Base-by-base conservation (phyloP, 2,329 filamentous ascomycete genomes). In the Botrytis fragariae region DNA sequence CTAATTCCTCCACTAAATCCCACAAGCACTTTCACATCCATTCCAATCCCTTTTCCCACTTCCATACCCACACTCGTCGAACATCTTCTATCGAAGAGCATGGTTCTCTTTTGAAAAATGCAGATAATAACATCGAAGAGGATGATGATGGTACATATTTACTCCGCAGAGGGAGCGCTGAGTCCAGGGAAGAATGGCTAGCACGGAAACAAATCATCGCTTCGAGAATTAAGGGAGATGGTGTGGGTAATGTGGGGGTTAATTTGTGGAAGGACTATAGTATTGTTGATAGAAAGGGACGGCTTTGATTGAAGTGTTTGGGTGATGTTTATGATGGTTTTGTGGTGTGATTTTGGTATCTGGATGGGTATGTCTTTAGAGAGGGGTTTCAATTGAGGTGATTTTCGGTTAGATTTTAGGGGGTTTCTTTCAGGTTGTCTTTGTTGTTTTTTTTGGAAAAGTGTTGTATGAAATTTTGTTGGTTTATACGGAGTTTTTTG, bases 121-220 rank as follows among this genome's bases (percentile, higher is more conserved):
- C n/a, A 25, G 45, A 29, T 32, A 25, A 4, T 8, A 6, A 67
- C 51, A 16, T 16, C 1, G 35, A 54, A 10, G 44, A 42, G 25
- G 32, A 37, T 6, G 62, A 51, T 22, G 71, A 72, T 18, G 71
- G 71, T 42, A 72, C 71, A 25, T 68, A 72, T 60, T 22, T 72
- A 18, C 32, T 72, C 0, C 71, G 71, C 14, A 59, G 71, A 42
- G 63, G 62, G 25, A 59, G 48, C 39, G 5, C 57, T 44, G 61
- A 57, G n/a, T 71, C 70, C 4, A 69, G 73, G 18, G 61, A 74
- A 37, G 61, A 72, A 37, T 61, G 59, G 54, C 35, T 67, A 29
- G 62, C 32, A 20, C 4, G 64, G 20, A 68, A 72, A 62, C 48
- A 61, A 10, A 20, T 72, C 3, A 61, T 72, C 7, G 48, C 48